Evolutionary conservation across 805 yeast genomes (phyloP), one percentile per base, ranked within the genome.

Genomic region (Pichia manshurica): DNA sequence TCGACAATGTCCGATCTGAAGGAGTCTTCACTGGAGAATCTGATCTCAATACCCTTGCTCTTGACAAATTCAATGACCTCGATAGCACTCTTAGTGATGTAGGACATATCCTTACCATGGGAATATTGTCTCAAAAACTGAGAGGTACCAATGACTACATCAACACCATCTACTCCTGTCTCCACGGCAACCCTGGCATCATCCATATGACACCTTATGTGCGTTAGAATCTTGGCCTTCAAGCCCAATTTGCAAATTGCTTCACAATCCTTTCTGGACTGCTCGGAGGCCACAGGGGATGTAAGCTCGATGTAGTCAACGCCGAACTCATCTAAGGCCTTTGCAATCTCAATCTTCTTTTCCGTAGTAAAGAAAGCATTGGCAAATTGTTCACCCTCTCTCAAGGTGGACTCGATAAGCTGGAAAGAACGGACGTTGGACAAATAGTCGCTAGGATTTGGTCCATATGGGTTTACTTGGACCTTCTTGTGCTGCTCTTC

Each of bases 371-470:
- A 91, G 70, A 91, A 93, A 4, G 99, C 96, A 64, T 91, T 91
- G 62, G 98, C 97, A 65, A 91, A 91, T 70, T 91, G 99, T 71
- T 91, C 99, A 67, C 99, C 99, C 72, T 91, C 99, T 73, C 99
- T 81, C 49, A 91, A 75, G 4, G 99, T 91, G 32, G 96, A 87
- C 72, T 91, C 99, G 63, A 91, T 91, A 61, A 91, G 68, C 74
- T 91, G 89, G 72, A 90, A 91, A 56, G 78, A 81, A 55, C 84
- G 75, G 32, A 91, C 98, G 65, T 91, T 91, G 25, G 96, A 87
- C 50, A 91, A 70, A 66, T 71, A 90, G 72, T 91, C 99, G 45
- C 87, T 81, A 49, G 98, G 97, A 65, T 91, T 86, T 57, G 96
- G 95, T 16, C 96, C 99, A 62, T 91, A 91, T 54, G 98, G 98